Evolutionary conservation across 805 yeast genomes (phyloP), one percentile per base, ranked within the genome.

Genomic region (Ogataea philodendri): DNA sequence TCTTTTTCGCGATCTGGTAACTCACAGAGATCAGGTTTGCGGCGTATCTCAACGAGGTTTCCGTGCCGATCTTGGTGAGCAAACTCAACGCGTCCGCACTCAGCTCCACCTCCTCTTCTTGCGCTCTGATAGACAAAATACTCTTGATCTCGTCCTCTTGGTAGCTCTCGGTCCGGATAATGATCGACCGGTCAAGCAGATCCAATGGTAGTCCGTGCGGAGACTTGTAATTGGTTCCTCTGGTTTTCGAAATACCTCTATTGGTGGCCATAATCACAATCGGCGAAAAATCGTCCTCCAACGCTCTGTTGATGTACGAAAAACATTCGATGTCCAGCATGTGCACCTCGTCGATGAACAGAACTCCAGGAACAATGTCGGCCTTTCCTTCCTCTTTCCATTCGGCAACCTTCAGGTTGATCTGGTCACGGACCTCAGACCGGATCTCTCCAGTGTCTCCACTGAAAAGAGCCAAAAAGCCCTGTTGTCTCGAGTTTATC

Each of bases 181-280:
- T 93, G 51, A 93, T 76, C 46, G 90, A 69, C 49, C 99, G 72
- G 64, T 93, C 99, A 42, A 89, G 70, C 57, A 93, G 72, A 67
- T 93, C 99, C 9, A 95, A 83, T 19, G 99, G 98, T 45, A 90
- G 78, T 23, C 99, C 99, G 59, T 93, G 98, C 28, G 98, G 97
- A 13, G 96, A 81, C 41, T 74, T 74, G 52, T 83, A 95, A 42
- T 79, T 85, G 5, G 96, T 83, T 27, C 99, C 99, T 51, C 95
- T 77, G 16, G 94, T 84, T 3, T 87, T 78, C 6, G 96, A 84
- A 67, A 86, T 69, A 41, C 98, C 98, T 60, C 97, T 77, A 65
- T 93, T 93, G 5, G 97, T 87, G 22, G 98, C 98, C 59, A 93
- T 74, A 2, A 93, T 88, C 22, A 93, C 98, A 37, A 93, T 77